Conservation (phyloP, 169 alveolate genomes). For the Sarcocystis neurona region DNA sequence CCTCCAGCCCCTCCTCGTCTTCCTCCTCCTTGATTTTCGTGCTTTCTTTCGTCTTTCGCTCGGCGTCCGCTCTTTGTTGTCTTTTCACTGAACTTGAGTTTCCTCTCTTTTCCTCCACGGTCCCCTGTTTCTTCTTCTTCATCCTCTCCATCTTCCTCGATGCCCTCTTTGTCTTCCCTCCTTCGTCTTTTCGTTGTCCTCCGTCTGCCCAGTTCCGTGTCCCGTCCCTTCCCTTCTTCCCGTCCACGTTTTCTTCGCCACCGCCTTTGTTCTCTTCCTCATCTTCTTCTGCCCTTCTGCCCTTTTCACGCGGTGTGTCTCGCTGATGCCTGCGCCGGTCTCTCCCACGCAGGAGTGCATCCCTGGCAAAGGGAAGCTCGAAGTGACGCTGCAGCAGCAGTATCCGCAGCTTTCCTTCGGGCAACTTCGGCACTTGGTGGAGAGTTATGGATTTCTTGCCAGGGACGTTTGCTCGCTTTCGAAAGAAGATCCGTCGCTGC, state of each 20-base stretch:
- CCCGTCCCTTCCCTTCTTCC: no score
- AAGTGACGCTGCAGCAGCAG: background rate
- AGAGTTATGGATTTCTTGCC: conserved; percentile 78
- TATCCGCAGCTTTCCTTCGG: conserved; percentile 56
- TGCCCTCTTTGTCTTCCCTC: no score
- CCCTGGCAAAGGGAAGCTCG: conserved; percentile 10
- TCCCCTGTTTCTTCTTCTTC: no score
- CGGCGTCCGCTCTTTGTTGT: no score
- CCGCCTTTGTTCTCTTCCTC: background rate
- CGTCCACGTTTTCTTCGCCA: background rate
- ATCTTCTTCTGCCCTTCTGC: background rate
- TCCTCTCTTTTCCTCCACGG: no score
- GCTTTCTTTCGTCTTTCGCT: no score
- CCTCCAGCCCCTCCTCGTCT: no score
- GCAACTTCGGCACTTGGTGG: conserved; percentile 73
- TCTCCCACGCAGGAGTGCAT: background rate
- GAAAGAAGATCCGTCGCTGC: conserved; percentile 64
- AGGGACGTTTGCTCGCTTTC: conserved; percentile 75
- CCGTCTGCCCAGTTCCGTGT: no score
- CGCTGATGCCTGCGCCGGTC: background rate
- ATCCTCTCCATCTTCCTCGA: no score
- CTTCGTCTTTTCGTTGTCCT: no score
- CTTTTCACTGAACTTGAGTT: no score
- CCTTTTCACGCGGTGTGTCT: background rate
- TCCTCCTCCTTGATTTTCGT: no score